Evolutionary conservation across 2,329 filamentous ascomycete species (phyloP), one percentile per base, ranked within the genome.

Genomic region (Achaetomium macrosporum): DNA sequence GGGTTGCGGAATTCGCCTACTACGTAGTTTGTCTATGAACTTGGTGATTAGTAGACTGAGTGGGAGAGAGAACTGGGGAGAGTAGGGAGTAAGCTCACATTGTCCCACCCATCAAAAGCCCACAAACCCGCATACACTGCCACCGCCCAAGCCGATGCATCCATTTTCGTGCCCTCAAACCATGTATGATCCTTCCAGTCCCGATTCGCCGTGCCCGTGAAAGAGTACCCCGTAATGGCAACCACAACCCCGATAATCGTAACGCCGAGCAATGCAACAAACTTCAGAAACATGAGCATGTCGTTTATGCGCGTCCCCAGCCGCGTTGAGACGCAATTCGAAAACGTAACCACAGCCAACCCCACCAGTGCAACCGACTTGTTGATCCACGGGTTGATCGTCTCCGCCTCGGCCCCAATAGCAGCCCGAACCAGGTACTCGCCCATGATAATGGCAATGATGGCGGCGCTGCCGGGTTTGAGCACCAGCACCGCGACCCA

Each of bases 101-200:
- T 99, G 67, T 99, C 93, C 93, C 93, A 99, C 30, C 93, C 93
- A 67, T 99, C 93, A 71, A 93, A 99, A 1, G 93, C 93, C 93
- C 93, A 99, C 5, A 99, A 77, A 9, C 93, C 93, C 15, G 90
- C 92, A 68, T 99, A 99, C 43, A 99, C 72, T 0, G 93, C 93
- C 43, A 99, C 87, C 3, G 93, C 93, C 88, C 91, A 97, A 60
- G 84, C 85, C 43, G 87, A 95, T 47, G 87, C 78, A 66, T 91
- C 87, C 13, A 76, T 82, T 58, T 81, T 89, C 5, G 92, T 96
- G 52, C 86, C 85, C 50, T 90, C 85, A 65, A 97, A 97, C 92
- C 93, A 96, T 42, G 83, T 81, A 41, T 83, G 82, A 2, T 81
- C 82, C 69, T 93, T 95, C 93, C 93, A 99, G 62, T 95, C 89